phyloP scores from a whole-genome alignment of 768 basidiomycete species.

The Chalciporus piperatus region DNA sequence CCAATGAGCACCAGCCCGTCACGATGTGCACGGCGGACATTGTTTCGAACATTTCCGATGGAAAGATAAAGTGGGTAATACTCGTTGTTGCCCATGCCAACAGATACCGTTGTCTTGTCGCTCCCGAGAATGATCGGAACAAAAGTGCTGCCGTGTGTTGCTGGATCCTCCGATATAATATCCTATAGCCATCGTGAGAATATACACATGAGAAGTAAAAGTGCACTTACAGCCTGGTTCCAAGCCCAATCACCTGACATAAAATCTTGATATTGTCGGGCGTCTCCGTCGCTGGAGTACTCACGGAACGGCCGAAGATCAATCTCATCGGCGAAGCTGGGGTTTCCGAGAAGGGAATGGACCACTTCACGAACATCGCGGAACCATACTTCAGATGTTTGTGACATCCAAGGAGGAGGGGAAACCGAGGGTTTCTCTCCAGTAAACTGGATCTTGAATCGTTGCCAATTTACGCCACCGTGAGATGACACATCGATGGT shows the following conservation, averaged over 20 bases:
- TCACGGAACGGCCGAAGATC: constrained; percentile 13
- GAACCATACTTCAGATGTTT: constrained; percentile 29
- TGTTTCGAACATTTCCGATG: not conserved
- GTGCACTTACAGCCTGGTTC: too few species aligned
- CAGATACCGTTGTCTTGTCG: not conserved
- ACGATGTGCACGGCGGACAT: not conserved
- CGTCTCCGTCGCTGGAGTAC: too few species aligned
- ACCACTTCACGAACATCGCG: constrained; percentile 15
- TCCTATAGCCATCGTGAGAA: too few species aligned
- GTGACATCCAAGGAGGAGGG: constrained; percentile 25
- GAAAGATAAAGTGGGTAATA: not conserved
- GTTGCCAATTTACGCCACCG: constrained; percentile 31
- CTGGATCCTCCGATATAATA: too few species aligned
- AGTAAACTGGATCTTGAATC: constrained; percentile 16
- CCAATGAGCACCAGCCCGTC: not conserved
- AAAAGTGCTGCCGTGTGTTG: not conserved
- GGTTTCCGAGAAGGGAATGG: constrained; percentile 22
- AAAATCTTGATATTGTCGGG: constrained; percentile 6
- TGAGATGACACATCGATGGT: constrained; percentile 25
- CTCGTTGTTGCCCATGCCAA: not conserved
- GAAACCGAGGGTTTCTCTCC: constrained; percentile 10
- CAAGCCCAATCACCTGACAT: too few species aligned
- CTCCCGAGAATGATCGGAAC: not conserved
- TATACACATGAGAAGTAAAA: too few species aligned
- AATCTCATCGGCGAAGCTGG: constrained; percentile 17